These are phyloP conservation scores for Boletus rubroflammeus DNA, from an alignment of 768 basidiomycete genomes.

Conservation along the genomic window DNA sequence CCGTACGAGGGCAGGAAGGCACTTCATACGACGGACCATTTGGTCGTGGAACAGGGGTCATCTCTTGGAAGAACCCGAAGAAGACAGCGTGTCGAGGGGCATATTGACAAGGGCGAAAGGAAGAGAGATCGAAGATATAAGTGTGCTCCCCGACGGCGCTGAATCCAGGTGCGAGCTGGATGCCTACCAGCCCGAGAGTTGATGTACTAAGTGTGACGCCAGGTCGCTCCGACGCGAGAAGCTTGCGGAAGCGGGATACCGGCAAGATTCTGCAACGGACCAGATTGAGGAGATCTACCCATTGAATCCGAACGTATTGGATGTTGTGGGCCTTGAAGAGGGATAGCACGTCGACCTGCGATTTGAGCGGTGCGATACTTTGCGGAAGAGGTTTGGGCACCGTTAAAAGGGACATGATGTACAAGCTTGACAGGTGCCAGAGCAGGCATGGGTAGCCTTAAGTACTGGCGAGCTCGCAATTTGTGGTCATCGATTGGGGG, in stretches of 20 bases:
- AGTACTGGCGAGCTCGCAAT: neutral
- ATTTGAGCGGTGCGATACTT: too few relatives aligned
- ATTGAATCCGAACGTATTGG: conserved; percentile 57
- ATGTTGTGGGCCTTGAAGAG: conserved; percentile 9
- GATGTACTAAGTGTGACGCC: conserved; percentile 48
- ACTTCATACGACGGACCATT: conserved; percentile 37
- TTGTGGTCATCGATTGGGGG: neutral
- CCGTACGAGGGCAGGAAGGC: conserved; percentile 57
- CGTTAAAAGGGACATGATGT: neutral
- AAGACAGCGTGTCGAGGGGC: conserved; percentile 58
- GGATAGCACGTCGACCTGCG: neutral
- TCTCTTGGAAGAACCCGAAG: conserved; percentile 69
- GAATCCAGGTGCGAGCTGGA: conserved; percentile 48
- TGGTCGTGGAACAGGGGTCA: conserved; percentile 36
- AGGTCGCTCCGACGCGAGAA: conserved; percentile 50
- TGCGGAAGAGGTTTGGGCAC: too few relatives aligned
- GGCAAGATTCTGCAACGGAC: conserved; percentile 61
- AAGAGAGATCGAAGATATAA: conserved; percentile 53
- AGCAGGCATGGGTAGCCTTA: neutral
- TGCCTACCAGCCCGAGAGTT: conserved; percentile 49
- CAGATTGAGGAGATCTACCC: conserved; percentile 61
- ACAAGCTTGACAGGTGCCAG: neutral
- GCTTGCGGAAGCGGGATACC: conserved; percentile 40
- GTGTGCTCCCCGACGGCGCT: conserved; percentile 53
- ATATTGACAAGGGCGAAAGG: conserved; percentile 52